phyloP scores from a whole-genome alignment of 2,329 filamentous ascomycete species.

The Apiospora kogelbergensis region DNA sequence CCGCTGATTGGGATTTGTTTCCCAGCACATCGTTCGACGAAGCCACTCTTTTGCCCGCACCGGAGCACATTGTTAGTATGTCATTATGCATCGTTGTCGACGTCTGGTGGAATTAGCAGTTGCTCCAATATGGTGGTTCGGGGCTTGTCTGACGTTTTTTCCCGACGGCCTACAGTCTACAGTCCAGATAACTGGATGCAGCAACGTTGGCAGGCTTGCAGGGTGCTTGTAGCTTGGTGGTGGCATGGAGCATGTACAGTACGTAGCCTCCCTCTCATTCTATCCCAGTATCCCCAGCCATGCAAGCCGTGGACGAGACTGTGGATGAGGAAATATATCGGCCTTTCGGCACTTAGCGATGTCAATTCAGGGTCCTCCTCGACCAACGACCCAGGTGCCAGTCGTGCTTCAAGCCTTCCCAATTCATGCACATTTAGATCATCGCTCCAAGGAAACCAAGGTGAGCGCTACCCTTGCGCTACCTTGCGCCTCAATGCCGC shows the following conservation, averaged over 20 bases:
- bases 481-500: constrained; percentile 1
- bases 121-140: constrained; percentile 1
- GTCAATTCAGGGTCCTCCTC: neutral
- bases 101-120: neutral
- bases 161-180: neutral
- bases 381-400: neutral
- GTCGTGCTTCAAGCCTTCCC: constrained; percentile 6
- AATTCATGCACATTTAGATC: constrained; percentile 6
- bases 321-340: neutral
- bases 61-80: neutral
- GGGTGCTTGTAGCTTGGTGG: too few species aligned
- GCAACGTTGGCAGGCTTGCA: neutral
- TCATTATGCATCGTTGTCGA: neutral
- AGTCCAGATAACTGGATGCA: neutral
- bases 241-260: neutral
- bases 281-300: neutral
- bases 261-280: neutral
- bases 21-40: neutral
- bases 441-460: neutral
- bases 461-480: constrained; percentile 6
- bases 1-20: neutral
- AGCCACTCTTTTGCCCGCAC: neutral
- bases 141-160: neutral
- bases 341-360: constrained; percentile 6
- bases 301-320: neutral